Conservation (phyloP, 2,329 filamentous ascomycete species). For the Fusarium sulawesiense region DNA sequence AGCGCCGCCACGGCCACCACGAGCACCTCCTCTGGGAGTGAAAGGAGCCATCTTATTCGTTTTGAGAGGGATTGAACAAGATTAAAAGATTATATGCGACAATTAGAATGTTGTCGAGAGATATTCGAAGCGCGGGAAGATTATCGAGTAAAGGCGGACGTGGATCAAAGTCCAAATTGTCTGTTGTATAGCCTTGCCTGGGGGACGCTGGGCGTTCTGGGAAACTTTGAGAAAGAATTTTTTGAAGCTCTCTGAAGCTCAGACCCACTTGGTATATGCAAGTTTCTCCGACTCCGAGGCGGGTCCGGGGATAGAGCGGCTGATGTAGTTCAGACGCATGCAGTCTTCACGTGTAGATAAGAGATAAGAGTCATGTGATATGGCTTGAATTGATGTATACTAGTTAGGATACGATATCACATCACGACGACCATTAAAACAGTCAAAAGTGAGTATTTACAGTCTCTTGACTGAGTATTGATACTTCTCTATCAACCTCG, state of each 20-base stretch:
- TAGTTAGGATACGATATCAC: neutral
- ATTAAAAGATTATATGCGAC: slow-evolving; percentile 38
- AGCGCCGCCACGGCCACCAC: slow-evolving; percentile 52
- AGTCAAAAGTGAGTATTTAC: fast-evolving
- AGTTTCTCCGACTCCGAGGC: slow-evolving; percentile 44
- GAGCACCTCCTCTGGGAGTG: slow-evolving; percentile 48
- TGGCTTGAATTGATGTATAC: slow-evolving; percentile 1
- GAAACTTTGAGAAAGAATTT: slow-evolving; percentile 51
- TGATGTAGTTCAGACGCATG: neutral
- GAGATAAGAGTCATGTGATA: slow-evolving; percentile 41
- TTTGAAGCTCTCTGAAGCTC: slow-evolving; percentile 52
- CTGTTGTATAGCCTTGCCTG: slow-evolving; percentile 48
- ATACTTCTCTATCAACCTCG: fast-evolving
- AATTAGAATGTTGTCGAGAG: slow-evolving; percentile 28
- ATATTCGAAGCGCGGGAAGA: slow-evolving; percentile 32
- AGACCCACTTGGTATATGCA: slow-evolving; percentile 38
- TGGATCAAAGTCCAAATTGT: slow-evolving; percentile 49
- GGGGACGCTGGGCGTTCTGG: slow-evolving; percentile 43
- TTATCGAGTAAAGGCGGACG: slow-evolving; percentile 43
- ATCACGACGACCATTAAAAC: neutral
- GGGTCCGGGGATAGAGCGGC: slow-evolving; percentile 29
- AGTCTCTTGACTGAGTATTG: fast-evolving
- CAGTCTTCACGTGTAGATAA: slow-evolving; percentile 38
- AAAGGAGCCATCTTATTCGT: slow-evolving; percentile 50
- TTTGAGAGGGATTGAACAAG: slow-evolving; percentile 41